These are phyloP conservation scores for Trametes meyenii DNA, from an alignment of 768 basidiomycete genomes.

Conservation along the genomic window DNA sequence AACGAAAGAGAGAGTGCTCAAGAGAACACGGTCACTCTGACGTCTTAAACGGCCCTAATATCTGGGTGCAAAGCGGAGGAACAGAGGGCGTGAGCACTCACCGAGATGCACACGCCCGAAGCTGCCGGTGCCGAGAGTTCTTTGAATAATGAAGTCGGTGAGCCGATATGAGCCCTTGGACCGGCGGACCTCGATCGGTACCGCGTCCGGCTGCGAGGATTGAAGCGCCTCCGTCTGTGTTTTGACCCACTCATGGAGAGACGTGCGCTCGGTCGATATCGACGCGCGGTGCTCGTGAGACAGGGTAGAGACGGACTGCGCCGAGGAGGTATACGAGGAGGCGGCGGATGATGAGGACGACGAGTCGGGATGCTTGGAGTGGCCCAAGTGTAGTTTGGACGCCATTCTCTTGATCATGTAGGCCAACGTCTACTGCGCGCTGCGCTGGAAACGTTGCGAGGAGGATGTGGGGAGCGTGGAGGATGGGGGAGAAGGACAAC, in stretches of 20 bases:
- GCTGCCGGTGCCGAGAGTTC: conserved; percentile 91
- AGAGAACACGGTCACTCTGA: no score
- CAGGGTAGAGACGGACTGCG: conserved; percentile 18
- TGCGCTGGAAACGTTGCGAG: conserved; percentile 16
- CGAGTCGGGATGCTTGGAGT: conserved; percentile 20
- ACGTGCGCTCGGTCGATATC: conserved; percentile 70
- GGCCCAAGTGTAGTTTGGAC: conserved; percentile 33
- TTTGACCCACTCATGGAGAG: conserved; percentile 51
- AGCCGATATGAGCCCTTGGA: conserved; percentile 72
- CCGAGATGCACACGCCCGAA: conserved; percentile 96
- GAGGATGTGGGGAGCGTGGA: conserved; percentile 5
- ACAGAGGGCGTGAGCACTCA: conserved; percentile 33
- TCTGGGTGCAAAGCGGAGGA: not conserved
- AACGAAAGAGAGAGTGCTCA: no score
- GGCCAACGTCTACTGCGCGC: conserved; percentile 13
- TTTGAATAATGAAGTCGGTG: conserved; percentile 76
- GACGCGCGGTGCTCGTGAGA: conserved; percentile 58
- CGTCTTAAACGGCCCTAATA: not conserved
- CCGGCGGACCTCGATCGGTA: conserved; percentile 43
- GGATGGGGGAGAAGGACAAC: not conserved
- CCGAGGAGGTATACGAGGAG: conserved; percentile 22
- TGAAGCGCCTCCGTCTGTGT: conserved; percentile 39
- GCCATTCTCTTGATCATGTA: conserved; percentile 39
- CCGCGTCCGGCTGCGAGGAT: conserved; percentile 30
- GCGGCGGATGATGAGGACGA: conserved; percentile 29